Evolutionary conservation across 2,329 filamentous ascomycete genomes (phyloP), one percentile per base, ranked within the genome.

Genomic region (Trichoderma semiorbis): DNA sequence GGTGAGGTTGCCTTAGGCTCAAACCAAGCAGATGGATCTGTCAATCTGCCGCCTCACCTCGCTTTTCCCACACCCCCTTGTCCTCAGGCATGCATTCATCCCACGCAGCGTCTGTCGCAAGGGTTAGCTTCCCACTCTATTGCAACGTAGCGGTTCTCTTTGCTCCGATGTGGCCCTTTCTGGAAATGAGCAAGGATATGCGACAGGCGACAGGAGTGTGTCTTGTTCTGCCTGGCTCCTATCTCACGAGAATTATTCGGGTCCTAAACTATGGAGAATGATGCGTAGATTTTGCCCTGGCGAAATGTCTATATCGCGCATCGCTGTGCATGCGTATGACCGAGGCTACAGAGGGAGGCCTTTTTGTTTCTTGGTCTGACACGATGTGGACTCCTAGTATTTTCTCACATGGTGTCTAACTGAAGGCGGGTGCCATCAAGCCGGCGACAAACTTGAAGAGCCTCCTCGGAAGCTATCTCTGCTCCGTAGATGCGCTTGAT

Each of bases 1-100:
- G 24, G 53, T 70, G 66, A 72, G 71, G 71, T 72, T 72, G 60
- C 71, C 71, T 72, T 72, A 64, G 70, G 70, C 70, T 72, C 58
- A 39, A 71, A 69, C 58, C 57, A 60, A 34, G n/a, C 50, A 30
- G 58, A 58, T 69, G 71, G 71, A 70, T 70, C 66, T 53, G 70
- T 32, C 70, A 72, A 72, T 64, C 71, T 70, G 71, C 71, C 70
- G 58, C 36, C 70, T 47, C 69, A 58, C 66, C 70, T 72, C 16
- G 32, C 36, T 21, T 63, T 63, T 47, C 32, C 63, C 62, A 60
- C 34, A 36, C 57, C 58, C 60, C 68, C 60, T 57, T 64, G 62
- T 64, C 61, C 53, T 58, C 63, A 36, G 36, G 55, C 69, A 68
- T 47, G 61, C 50, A 65, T 47, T 55, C 32, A 67, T 71, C 69